phyloP scores from a whole-genome alignment of 2,329 filamentous ascomycete species.

The Microascus cirrosus region DNA sequence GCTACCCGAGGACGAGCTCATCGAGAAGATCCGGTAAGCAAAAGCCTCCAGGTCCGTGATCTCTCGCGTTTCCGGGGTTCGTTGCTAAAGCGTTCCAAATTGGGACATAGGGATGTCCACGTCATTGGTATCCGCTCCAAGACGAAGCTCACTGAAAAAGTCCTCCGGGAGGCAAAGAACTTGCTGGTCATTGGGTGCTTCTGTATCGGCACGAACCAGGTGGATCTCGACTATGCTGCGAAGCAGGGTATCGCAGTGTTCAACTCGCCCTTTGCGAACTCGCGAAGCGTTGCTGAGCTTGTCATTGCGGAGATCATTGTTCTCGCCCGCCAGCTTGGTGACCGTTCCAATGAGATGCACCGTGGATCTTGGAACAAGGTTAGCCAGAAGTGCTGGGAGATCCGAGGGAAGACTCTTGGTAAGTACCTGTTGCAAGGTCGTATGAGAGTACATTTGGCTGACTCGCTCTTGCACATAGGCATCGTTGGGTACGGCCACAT shows the following conservation, averaged over 20 bases:
- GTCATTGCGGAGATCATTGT: conserved; percentile 90
- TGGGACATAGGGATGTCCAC: conserved; percentile 63
- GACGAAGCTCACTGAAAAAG: conserved; percentile 80
- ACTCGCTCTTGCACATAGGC: conserved; percentile 33
- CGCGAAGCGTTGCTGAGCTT: conserved; percentile 88
- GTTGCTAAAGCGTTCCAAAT: neutral
- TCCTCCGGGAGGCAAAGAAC: conserved; percentile 83
- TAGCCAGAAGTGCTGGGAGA: conserved; percentile 93
- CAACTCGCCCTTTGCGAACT: conserved; percentile 98
- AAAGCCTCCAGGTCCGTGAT: neutral
- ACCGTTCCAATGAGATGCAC: conserved; percentile 92
- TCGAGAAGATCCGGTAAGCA: conserved; percentile 84
- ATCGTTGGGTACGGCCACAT: conserved; percentile 98
- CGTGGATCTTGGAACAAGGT: conserved; percentile 96
- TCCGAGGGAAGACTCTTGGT: conserved; percentile 92
- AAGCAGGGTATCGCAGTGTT: conserved; percentile 88
- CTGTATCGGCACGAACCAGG: conserved; percentile 97
- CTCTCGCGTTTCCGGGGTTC: neutral
- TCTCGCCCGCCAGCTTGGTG: conserved; percentile 82
- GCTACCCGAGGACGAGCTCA: conserved; percentile 82
- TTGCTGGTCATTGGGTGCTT: conserved; percentile 95
- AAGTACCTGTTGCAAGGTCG: conserved; percentile 13
- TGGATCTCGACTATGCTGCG: conserved; percentile 75
- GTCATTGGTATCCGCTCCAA: conserved; percentile 98
- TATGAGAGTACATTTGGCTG: neutral